Evolutionary conservation across 108 stramenopile genomes (phyloP), one percentile per base, ranked within the genome.

Genomic region (Fragilaria radians): DNA sequence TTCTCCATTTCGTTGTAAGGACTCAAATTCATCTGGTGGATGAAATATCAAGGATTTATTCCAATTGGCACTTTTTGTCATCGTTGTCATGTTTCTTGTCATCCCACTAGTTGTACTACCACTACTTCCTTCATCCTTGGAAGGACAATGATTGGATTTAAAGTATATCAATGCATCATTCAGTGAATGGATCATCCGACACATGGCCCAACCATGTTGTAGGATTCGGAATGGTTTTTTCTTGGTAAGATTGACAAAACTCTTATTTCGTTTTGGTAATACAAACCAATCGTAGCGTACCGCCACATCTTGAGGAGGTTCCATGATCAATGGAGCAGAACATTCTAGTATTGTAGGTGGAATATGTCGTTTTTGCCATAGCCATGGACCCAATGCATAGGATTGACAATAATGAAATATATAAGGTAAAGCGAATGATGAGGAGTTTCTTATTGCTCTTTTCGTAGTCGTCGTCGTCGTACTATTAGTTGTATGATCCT

Each of bases 321-420:
- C 70, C 27, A 68, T 60, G 27, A 86, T 62, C 11, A 89, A 69
- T 4, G 83, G 82, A n/a, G 65, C 73, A 33, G 78, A 70, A 47
- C 94, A 95, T 5, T 80, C 62, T 18, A 91, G 79, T 26, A 90
- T 67, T 52, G 81, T 63, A 7, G 59, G 34, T 1, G 81, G 87
- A 34, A 91, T 64, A 34, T 48, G 46, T 50, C 77, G 68, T 52
- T 95, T 95, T 21, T 67, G 68, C 60, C 63, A 78, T 32, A 66
- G 68, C 36, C 46, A 67, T 28, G 24, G 66, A 23, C 76, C 79
- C 24, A 80, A 32, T 24, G 45, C 53, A 42, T 70, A 75, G 0
- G 71, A 65, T 50, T 86, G 85, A 59, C 85, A 86, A 59, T 64
- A 86, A 46, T 86, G 85, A 23, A 78, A 9, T 5, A 86, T 70